Evolutionary conservation across 2,329 filamentous ascomycete genomes (phyloP), one percentile per base, ranked within the genome.

Genomic region (Exophiala viscosa): DNA sequence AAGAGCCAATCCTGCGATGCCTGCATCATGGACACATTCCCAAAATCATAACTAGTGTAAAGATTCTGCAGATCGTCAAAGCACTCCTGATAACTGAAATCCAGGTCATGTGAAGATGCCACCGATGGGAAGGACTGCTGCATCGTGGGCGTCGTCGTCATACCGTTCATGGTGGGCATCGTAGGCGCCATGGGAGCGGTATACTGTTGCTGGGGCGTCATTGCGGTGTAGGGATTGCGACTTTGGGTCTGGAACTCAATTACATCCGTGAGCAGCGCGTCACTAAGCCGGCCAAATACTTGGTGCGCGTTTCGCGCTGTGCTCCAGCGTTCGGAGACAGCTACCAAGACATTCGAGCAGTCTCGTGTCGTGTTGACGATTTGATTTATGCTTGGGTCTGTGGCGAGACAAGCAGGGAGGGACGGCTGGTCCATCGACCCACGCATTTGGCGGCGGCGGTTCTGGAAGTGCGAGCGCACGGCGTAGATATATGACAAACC

Each of bases 401-500:
- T 50, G 3, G 62, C 51, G 5, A 75, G 58, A 8, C 39, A 59
- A 54, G 2, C 60, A 58, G 3, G n/a, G 5, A 28, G 23, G 6
- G 20, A 17, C n/a, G 1, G 20, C 41, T 58, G 2, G 48, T 44
- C 14, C 38, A 38, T 41, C 7, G 49, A 36, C 2, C 48, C 44
- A 50, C 34, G 11, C 55, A 44, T 11, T 10, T 44, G 31, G 7
- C 57, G 48, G 20, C 66, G 59, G 3, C 62, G 52, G 8, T 64
- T 65, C 17, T 69, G 70, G 31, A 75, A 68, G 47, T 75, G 73
- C 1, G 69, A 66, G 0, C 71, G 65, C 0, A 74, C 53, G 0
- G 71, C 71, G 35, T 76, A 76, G 2, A 76, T 68, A 44, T 74
- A 76, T 0, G 72, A 71, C 0, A 75, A 54, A 0, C 75, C 75